Base-by-base conservation (phyloP, 176 grass and related monocot genomes). In the Tillandsia fasciculata region DNA sequence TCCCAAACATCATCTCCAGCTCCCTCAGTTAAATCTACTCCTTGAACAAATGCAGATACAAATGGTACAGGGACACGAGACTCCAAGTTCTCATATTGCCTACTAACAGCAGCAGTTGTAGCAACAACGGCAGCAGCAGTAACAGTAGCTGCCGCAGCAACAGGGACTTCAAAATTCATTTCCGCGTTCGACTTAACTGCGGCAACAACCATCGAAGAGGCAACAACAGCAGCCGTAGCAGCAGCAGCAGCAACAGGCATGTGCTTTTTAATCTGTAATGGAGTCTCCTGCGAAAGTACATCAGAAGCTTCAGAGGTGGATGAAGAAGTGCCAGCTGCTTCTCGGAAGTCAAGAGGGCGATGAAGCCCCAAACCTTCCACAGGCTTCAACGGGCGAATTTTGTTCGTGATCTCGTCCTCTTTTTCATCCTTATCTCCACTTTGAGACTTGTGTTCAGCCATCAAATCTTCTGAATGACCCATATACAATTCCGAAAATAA, bases 191-290 rank as follows among this genome's bases (percentile, higher is more conserved):
- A 90, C 78, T 88, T 94, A 77, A 86, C 82, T 3, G 95, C 95
- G 52, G 90, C 95, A 51, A 83, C 95, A 86, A 99, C 87, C 90
- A 99, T 93, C 1, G 95, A 94, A 59, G 95, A 94, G 2, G 87
- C 95, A 71, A 99, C 95, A 18, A 99, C 89, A 59, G 95, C 95
- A 80, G 95, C 87, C 74, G 95, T 99, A 76, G 95, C 95, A 79
- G 87, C 95, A 75, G 90, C 95, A 72, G 95, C 89, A 74, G 92
- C 92, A 3, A 96, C 88, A 64, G 92, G 92, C 83, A 89, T 76
- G 72, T 96, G 77, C 50, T 66, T 77, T 50, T 69, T 69, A 59
- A 63, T 12, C 53, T 77, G 75, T 53, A 77, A 26, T 11, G 29
- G 28, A 63, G 75, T 26, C 18, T 69, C 75, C 20, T 29, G 27